Evolutionary conservation across 1,139 yeast genomes (phyloP).

Genomic region (Pichia terricola): DNA sequence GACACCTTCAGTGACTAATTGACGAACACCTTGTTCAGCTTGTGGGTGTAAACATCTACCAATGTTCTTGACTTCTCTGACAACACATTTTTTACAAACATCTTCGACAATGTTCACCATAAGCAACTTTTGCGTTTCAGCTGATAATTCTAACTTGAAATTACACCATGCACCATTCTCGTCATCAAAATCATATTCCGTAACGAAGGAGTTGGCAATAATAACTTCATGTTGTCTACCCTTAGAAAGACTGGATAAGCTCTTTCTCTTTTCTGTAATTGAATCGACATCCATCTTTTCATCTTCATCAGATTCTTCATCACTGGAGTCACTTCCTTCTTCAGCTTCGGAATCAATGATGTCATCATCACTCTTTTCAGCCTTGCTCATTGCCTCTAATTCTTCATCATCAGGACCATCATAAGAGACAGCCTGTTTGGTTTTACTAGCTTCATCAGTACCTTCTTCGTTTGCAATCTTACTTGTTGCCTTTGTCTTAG

Average conservation of each 20-base stretch:
- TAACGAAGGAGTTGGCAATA: constrained; percentile 60
- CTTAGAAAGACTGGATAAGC: constrained; percentile 51
- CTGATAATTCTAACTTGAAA: constrained; percentile 74
- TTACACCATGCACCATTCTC: constrained; percentile 86
- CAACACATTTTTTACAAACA: constrained; percentile 81
- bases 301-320: constrained; percentile 23
- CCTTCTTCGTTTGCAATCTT: constrained; percentile 44
- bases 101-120: constrained; percentile 97
- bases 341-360: constrained; percentile 30
- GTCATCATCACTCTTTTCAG: constrained; percentile 65
- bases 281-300: constrained; percentile 12
- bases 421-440: constrained; percentile 83
- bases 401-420: constrained; percentile 95
- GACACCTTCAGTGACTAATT: constrained; percentile 93
- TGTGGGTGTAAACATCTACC: constrained; percentile 90
- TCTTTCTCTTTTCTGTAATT: constrained; percentile 13
- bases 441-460: constrained; percentile 51
- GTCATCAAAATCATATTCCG: constrained; percentile 85
- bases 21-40: constrained; percentile 55
- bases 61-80: constrained; percentile 82
- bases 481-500: constrained; percentile 36
- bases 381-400: constrained; percentile 75
- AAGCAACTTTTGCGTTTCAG: constrained; percentile 83
- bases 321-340: constrained; percentile 25
- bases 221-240: constrained; percentile 82